Conservation (phyloP, 1,284 basidiomycete genomes). For the Porodaedalea pini region DNA sequence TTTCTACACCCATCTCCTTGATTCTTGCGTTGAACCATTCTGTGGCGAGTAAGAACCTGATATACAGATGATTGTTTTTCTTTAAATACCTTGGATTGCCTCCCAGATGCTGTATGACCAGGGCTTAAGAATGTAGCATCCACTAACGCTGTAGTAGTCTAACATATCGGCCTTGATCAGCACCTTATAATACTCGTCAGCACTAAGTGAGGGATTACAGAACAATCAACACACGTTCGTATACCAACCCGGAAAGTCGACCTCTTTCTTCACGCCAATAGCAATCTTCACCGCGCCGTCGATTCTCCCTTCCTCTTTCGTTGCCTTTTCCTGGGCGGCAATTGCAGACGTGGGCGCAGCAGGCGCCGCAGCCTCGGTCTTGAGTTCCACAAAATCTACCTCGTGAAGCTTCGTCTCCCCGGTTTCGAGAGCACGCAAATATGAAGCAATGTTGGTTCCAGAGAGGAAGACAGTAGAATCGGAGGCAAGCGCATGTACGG, state of each 20-base stretch:
- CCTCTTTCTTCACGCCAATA: slow-evolving; percentile 92
- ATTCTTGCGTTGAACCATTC: slow-evolving; percentile 92
- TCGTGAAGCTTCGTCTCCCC: slow-evolving; percentile 58
- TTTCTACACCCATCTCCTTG: slow-evolving; percentile 93
- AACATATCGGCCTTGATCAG: slow-evolving; percentile 98
- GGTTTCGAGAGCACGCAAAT: slow-evolving; percentile 69
- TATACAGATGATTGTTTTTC: slow-evolving; percentile 2
- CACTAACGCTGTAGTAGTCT: slow-evolving; percentile 98
- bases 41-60: slow-evolving; percentile 30
- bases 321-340: slow-evolving; percentile 27
- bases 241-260: slow-evolving; percentile 93
- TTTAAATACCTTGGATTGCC: slow-evolving; percentile 76
- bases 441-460: slow-evolving; percentile 69
- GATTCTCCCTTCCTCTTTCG: slow-evolving; percentile 72
- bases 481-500: slow-evolving; percentile 73
- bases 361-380: slow-evolving; percentile 39
- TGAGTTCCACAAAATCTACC: slow-evolving; percentile 70
- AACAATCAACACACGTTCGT: slow-evolving; percentile 63
- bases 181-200: slow-evolving; percentile 51
- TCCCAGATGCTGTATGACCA: slow-evolving; percentile 99
- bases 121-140: slow-evolving; percentile 98
- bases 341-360: slow-evolving; percentile 39
- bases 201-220: background rate
- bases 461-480: slow-evolving; percentile 72
- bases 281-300: slow-evolving; percentile 89